These are phyloP conservation scores for Graphilbum ipis-grandicollis DNA, from an alignment of 2,329 filamentous ascomycete species.

Conservation along the genomic window DNA sequence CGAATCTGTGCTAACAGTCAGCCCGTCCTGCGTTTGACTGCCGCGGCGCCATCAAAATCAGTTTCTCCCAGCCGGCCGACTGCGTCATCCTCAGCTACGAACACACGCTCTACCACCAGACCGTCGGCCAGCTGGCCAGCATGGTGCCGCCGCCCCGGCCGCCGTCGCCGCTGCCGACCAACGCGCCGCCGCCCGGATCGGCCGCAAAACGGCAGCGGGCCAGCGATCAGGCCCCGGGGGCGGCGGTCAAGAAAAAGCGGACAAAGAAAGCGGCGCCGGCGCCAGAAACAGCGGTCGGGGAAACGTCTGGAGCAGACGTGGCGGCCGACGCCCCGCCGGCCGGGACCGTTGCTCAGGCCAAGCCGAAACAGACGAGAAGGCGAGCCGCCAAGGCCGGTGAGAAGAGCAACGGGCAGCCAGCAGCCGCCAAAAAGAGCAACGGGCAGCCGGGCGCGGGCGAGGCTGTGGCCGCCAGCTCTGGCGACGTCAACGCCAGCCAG, in stretches of 20 bases:
- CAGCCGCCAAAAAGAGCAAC: too few species aligned
- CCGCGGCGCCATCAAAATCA: slow-evolving; percentile 29
- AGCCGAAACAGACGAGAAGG: slow-evolving; percentile 3
- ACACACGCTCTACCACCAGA: slow-evolving; percentile 38
- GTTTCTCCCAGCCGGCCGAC: slow-evolving; percentile 29
- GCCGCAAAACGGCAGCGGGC: slow-evolving; percentile 3
- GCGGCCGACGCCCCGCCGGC: not conserved
- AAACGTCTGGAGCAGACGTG: not conserved
- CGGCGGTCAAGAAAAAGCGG: slow-evolving; percentile 1
- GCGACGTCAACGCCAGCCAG: not conserved
- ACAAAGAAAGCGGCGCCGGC: not conserved
- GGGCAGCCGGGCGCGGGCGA: too few species aligned
- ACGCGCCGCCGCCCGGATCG: not conserved
- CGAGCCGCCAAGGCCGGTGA: slow-evolving; percentile 1
- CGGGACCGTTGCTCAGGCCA: not conserved
- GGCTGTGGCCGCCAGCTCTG: too few species aligned
- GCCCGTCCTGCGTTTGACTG: slow-evolving; percentile 43
- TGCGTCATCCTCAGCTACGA: slow-evolving; percentile 35
- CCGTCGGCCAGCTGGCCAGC: slow-evolving; percentile 30
- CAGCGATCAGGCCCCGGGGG: too few species aligned
- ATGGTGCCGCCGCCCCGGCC: slow-evolving; percentile 28
- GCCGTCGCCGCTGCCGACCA: slow-evolving; percentile 1
- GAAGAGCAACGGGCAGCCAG: too few species aligned
- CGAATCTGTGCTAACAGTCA: slow-evolving; percentile 12
- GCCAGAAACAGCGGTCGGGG: not conserved